Evolutionary conservation across 1,284 basidiomycete species (phyloP).

Genomic region (Moniliella sp.): DNA sequence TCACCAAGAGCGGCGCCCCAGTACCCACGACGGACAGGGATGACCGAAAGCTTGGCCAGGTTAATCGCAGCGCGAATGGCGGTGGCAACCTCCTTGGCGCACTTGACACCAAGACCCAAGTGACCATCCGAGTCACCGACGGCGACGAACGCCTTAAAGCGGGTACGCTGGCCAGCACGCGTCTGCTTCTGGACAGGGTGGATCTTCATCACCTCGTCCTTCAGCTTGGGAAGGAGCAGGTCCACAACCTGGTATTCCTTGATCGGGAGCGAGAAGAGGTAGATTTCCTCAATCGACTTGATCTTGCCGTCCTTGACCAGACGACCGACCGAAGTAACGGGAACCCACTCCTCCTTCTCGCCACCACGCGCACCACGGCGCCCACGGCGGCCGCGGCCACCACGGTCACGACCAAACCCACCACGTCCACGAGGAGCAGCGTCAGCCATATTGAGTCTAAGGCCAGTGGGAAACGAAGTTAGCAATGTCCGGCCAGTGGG

Average conservation of each 20-base stretch:
- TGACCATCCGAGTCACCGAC: constrained; percentile 83
- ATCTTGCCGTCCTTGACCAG: constrained; percentile 99
- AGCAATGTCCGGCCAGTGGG: no score
- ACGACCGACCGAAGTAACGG: constrained; percentile 96
- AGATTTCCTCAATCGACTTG: constrained; percentile 99
- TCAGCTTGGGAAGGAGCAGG: constrained; percentile 31
- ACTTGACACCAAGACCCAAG: constrained; percentile 97
- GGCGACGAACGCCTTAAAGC: constrained; percentile 99
- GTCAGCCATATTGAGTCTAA: constrained; percentile 34
- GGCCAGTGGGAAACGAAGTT: no score
- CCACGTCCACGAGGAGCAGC: constrained; percentile 40
- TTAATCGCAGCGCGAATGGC: constrained; percentile 97
- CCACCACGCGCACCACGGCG: constrained; percentile 94
- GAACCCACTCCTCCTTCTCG: constrained; percentile 77
- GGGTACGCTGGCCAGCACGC: constrained; percentile 92
- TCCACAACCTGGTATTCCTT: constrained; percentile 34
- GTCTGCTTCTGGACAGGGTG: constrained; percentile 99
- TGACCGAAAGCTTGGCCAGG: constrained; percentile 79
- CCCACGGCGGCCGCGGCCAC: constrained; percentile 75
- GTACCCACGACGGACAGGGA: constrained; percentile 92
- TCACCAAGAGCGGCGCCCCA: constrained; percentile 68
- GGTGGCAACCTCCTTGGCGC: constrained; percentile 97
- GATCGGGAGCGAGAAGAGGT: constrained; percentile 88
- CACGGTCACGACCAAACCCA: constrained; percentile 42
- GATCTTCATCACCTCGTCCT: constrained; percentile 95